These are phyloP conservation scores for Ophiostoma piceae DNA, from an alignment of 2,329 filamentous ascomycete species.

Conservation along the genomic window DNA sequence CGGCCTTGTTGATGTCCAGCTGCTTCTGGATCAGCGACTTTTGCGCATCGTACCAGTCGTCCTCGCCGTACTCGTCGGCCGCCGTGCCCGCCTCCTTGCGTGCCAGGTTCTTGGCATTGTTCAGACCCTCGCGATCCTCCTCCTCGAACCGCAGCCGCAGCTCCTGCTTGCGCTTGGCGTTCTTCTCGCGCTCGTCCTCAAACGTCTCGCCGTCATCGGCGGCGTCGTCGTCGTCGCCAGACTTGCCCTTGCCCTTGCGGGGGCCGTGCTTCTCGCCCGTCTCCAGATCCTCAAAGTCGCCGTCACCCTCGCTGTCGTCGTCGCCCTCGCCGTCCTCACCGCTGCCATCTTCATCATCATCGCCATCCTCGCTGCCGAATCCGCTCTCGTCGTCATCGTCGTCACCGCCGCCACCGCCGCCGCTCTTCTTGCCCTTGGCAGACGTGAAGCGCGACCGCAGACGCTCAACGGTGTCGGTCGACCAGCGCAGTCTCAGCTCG, in stretches of 20 bases:
- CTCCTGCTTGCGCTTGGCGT: constrained; percentile 89
- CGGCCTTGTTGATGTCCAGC: constrained; percentile 90
- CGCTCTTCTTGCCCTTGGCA: constrained; percentile 37
- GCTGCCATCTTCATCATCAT: constrained; percentile 45
- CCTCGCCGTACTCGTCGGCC: constrained; percentile 83
- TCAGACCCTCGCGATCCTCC: constrained; percentile 93
- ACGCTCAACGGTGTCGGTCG: constrained; percentile 68
- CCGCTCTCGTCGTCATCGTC: constrained; percentile 55
- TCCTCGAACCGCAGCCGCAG: constrained; percentile 92
- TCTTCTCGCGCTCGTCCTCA: constrained; percentile 85
- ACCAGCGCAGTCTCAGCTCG: constrained; percentile 79
- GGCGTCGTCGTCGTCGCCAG: constrained; percentile 36
- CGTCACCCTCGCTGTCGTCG: constrained; percentile 63
- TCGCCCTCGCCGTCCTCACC: constrained; percentile 36
- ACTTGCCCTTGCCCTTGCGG: constrained; percentile 37
- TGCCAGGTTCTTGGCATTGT: constrained; percentile 78
- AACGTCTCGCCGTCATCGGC: constrained; percentile 82
- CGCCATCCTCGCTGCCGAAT: constrained; percentile 60
- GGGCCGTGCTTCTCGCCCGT: constrained; percentile 58
- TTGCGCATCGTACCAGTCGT: constrained; percentile 97
- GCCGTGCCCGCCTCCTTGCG: constrained; percentile 56
- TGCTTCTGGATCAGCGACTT: constrained; percentile 95
- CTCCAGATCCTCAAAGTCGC: constrained; percentile 81
- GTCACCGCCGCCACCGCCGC: constrained; percentile 38
- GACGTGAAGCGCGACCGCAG: constrained; percentile 72